These are phyloP conservation scores for Leishmania gerbilli DNA, from an alignment of 208 protist genomes.

Conservation along the genomic window DNA sequence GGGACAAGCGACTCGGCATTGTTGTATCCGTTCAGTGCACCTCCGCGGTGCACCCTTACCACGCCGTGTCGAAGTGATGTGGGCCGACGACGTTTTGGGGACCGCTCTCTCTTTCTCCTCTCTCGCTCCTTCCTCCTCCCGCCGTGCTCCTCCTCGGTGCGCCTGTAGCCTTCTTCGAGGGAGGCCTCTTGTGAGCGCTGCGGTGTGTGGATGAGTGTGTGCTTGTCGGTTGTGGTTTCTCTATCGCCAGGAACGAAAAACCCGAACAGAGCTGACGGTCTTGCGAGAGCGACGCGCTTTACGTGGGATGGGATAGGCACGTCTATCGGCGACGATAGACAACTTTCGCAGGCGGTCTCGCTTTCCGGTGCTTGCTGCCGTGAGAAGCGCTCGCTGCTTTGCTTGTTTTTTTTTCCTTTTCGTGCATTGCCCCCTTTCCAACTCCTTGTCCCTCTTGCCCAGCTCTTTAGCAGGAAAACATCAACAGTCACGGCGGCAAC, in stretches of 20 bases:
- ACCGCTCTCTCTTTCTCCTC: neutral
- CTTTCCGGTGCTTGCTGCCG: neutral
- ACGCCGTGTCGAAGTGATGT: conserved; percentile 23
- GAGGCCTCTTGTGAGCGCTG: neutral
- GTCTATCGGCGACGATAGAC: neutral
- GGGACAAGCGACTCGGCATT: conserved; percentile 30
- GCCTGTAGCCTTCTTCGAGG: neutral
- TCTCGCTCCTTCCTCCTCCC: neutral
- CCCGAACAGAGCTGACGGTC: no score
- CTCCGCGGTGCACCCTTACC: conserved; percentile 59
- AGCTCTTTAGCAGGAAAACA: neutral
- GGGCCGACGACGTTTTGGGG: neutral
- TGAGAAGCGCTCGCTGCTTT: neutral
- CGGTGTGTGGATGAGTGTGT: neutral
- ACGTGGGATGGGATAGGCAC: neutral
- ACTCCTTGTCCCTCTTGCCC: neutral
- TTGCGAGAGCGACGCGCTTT: neutral
- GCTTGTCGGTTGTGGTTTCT: neutral
- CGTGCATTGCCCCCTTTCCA: neutral
- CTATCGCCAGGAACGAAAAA: neutral
- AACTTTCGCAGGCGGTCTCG: neutral
- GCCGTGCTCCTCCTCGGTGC: neutral
- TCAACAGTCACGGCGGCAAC: neutral
- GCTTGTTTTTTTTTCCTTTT: neutral
- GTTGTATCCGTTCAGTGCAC: conserved; percentile 48